Evolutionary conservation across 2,329 filamentous ascomycete species (phyloP).

Genomic region (Xylariaceae sp.): DNA sequence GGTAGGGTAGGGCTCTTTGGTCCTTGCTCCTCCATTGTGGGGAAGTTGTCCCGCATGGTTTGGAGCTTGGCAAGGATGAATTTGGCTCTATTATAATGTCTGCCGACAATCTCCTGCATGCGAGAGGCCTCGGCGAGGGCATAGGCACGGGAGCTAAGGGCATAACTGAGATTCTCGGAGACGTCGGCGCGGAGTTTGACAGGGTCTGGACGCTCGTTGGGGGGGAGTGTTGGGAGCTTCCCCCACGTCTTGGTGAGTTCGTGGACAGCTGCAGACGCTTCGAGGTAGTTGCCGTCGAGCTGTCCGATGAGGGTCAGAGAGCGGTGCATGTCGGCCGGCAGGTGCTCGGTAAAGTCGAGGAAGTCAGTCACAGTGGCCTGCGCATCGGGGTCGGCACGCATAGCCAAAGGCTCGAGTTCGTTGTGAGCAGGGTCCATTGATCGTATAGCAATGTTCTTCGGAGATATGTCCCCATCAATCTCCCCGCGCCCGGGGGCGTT

Average conservation of each 20-base stretch:
- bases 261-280: conserved; percentile 50
- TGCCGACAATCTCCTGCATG: conserved; percentile 58
- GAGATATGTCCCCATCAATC: conserved; percentile 28
- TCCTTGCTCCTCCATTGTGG: conserved; percentile 45
- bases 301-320: conserved; percentile 61
- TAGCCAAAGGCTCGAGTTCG: conserved; percentile 40
- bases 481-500: conserved; percentile 18
- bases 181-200: conserved; percentile 53
- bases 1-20: conserved; percentile 46
- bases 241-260: conserved; percentile 54
- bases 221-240: conserved; percentile 44
- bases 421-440: conserved; percentile 28
- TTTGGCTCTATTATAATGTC: conserved; percentile 57
- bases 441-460: conserved; percentile 21
- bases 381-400: conserved; percentile 59
- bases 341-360: conserved; percentile 64
- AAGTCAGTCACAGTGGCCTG: conserved; percentile 66
- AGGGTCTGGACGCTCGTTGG: conserved; percentile 43
- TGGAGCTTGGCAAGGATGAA: conserved; percentile 54
- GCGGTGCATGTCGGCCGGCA: conserved; percentile 60
- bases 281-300: conserved; percentile 54
- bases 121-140: conserved; percentile 57
- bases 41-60: conserved; percentile 56
- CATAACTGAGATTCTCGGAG: conserved; percentile 50
- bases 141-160: conserved; percentile 51